These are phyloP conservation scores for Linderniella brevidens DNA, from an alignment of 257 asterid genomes.

Conservation along the genomic window DNA sequence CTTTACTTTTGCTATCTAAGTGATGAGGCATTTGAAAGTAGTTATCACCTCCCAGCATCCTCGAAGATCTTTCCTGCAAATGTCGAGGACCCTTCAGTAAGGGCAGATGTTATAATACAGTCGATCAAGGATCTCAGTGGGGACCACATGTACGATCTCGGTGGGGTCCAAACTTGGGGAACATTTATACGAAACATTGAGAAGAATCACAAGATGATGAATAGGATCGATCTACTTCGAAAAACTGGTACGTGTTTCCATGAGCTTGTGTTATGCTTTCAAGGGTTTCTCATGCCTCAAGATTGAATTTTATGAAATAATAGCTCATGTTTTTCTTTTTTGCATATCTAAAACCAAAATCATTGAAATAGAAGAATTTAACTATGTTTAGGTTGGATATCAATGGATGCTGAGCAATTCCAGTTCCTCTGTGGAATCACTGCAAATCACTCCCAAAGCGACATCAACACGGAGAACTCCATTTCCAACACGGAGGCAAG, in stretches of 20 bases:
- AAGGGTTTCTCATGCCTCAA: too few species aligned
- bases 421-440: conserved; percentile 45
- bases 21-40: conserved; percentile 56
- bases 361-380: conserved; percentile 9
- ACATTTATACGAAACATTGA: conserved; percentile 61
- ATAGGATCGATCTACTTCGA: conserved; percentile 42
- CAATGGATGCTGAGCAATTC: conserved; percentile 56
- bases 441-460: conserved; percentile 22
- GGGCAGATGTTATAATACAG: conserved; percentile 77
- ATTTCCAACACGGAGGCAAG: conserved; percentile 15
- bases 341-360: not conserved
- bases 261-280: not conserved
- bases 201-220: conserved; percentile 47
- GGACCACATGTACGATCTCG: conserved; percentile 16
- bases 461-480: conserved; percentile 11
- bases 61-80: conserved; percentile 86
- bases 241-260: conserved; percentile 28
- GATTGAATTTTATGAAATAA: too few species aligned
- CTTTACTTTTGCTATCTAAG: conserved; percentile 60
- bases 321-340: not conserved
- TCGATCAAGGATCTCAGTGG: conserved; percentile 45
- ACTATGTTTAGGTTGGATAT: conserved; percentile 63
- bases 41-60: conserved; percentile 32
- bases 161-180: conserved; percentile 26
- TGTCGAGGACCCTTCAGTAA: conserved; percentile 71